Base-by-base conservation (phyloP, 495 filamentous ascomycete genomes). In the Annulohypoxylon stygium region DNA sequence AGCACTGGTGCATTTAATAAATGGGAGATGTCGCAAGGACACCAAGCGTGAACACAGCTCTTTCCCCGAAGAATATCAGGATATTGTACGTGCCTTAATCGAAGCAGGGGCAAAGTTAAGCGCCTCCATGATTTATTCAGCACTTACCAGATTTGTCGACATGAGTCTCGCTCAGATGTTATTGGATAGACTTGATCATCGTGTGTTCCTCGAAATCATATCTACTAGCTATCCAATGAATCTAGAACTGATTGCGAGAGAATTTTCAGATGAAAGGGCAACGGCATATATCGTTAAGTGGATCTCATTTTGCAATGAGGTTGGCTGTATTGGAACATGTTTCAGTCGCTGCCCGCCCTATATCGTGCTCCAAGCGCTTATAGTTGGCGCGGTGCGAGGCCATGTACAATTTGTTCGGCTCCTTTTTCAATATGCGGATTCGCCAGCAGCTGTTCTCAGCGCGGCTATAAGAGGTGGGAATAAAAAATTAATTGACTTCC, bases 391-490 rank as follows among this genome's bases (percentile, higher is more conserved):
- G 0, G 51, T 50, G 7, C 61, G 18, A 62, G 71, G 71, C 12
- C 41, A 62, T 37, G 1, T 45, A 2, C 48, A 47, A 37, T 48
- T 74, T 37, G 61, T 74, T 43, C 61, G n/a, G 20, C 14, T 18
- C 6, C 26, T 74, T 48, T 58, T 62, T 3, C 18, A 36, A 26
- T 47, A 66, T 45, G 61, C 23, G 0, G 23, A 50, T 3, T 51
- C 36, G 3, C 33, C 9, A 25, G 36, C 12, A 36, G 47, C 4
- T 37, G 12, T 74, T 9, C 66, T 74, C 5, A 51, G 55, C 18
- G 71, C 61, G 1, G 71, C 71, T 6, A 74, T 74, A 8, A 47
- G 55, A 12, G 10, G 55, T 26, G 50, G 61, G 4, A 74, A 63
- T 14, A 4, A 36, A 23, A n/a, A 34, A 36, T 65, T 74, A 34